Evolutionary conservation across 164 flowering plant genomes (phyloP).

Genomic region (Chimonanthus praecox): DNA sequence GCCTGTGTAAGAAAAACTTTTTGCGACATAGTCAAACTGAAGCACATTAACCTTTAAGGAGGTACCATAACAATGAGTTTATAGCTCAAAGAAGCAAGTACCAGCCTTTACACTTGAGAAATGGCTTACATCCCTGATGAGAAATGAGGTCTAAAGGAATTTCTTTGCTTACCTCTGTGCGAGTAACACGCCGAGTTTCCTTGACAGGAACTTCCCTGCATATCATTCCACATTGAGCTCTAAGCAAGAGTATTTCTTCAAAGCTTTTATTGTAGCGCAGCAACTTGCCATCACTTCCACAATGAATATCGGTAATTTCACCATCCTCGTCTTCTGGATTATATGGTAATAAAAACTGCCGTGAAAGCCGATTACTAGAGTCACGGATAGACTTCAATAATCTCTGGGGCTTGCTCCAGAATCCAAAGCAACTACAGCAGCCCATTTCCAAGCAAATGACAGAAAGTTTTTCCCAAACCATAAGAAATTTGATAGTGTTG

Average conservation of each 20-base stretch:
- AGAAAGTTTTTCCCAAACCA: constrained; percentile 29
- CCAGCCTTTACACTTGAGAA: not conserved
- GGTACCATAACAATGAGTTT: too few species aligned
- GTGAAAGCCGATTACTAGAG: constrained; percentile 11
- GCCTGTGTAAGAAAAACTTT: not conserved
- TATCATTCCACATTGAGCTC: constrained; percentile 51
- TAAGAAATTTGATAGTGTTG: constrained; percentile 10
- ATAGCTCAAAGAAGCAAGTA: not conserved
- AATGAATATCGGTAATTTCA: constrained; percentile 15
- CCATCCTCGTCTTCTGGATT: constrained; percentile 8
- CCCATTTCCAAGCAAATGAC: constrained; percentile 24
- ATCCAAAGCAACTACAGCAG: constrained; percentile 19
- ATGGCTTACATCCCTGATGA: not conserved
- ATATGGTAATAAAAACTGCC: constrained; percentile 30
- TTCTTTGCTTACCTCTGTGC: constrained; percentile 59
- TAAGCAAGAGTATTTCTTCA: constrained; percentile 59
- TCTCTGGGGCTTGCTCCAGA: constrained; percentile 13
- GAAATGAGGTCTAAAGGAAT: not conserved
- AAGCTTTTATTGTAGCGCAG: constrained; percentile 34
- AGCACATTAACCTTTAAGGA: not conserved
- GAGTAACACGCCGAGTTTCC: constrained; percentile 58
- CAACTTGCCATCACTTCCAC: constrained; percentile 3
- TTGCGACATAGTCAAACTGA: not conserved
- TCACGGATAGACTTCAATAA: constrained; percentile 10
- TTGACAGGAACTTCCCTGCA: constrained; percentile 88